These are phyloP conservation scores for Zalaria sp. DNA, from an alignment of 2,329 filamentous ascomycete genomes.

Conservation along the genomic window DNA sequence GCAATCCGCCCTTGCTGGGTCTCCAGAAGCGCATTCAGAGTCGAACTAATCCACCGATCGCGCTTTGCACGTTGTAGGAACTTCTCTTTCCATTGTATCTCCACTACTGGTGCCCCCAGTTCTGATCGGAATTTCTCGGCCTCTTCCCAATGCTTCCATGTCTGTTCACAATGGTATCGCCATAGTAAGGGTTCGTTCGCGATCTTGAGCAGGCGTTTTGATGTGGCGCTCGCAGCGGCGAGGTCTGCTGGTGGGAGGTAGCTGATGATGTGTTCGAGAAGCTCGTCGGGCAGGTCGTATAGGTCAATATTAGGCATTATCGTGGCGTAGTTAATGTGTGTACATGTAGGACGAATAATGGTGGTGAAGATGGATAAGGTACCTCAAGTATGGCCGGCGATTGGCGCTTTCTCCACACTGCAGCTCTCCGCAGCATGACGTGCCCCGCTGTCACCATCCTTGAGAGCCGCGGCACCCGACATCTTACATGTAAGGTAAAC, in stretches of 20 bases:
- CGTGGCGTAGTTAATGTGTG: not conserved
- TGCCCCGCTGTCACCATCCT: too few species aligned
- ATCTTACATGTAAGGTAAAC: too few species aligned
- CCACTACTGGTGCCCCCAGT: slow-evolving; percentile 22
- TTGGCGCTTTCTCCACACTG: too few species aligned
- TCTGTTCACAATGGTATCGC: slow-evolving; percentile 55
- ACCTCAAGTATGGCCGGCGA: too few species aligned
- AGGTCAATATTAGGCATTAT: not conserved
- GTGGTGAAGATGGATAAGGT: too few species aligned
- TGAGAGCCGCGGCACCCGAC: too few species aligned
- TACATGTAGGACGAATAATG: too few species aligned
- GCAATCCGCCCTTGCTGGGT: slow-evolving; percentile 55
- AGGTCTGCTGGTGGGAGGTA: slow-evolving; percentile 40
- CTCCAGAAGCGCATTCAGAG: slow-evolving; percentile 54
- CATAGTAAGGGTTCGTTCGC: slow-evolving; percentile 64
- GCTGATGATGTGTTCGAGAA: slow-evolving; percentile 64
- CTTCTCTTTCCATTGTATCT: slow-evolving; percentile 49
- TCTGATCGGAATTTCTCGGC: slow-evolving; percentile 45
- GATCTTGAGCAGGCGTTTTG: slow-evolving; percentile 49
- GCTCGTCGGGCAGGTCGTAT: slow-evolving; percentile 57
- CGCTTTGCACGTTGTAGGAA: slow-evolving; percentile 21
- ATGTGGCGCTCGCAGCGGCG: slow-evolving; percentile 40
- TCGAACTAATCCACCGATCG: slow-evolving; percentile 18
- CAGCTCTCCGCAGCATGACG: too few species aligned
- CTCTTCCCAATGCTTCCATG: slow-evolving; percentile 64